phyloP scores from a whole-genome alignment of 2,329 filamentous ascomycete genomes.

The Fusarium albosuccineum region DNA sequence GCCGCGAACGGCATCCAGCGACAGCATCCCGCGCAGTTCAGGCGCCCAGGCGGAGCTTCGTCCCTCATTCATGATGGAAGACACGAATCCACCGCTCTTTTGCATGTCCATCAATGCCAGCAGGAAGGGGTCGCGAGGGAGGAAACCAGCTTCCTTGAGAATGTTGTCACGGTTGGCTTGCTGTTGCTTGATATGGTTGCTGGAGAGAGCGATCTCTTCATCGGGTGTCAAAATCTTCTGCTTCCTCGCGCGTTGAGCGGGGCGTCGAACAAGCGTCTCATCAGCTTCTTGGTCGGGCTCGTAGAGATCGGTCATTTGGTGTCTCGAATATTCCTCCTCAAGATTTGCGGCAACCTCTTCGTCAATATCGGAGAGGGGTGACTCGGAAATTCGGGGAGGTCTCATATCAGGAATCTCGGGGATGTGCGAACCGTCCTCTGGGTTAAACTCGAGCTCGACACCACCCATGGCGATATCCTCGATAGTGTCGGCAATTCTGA shows the following conservation, averaged over 20 bases:
- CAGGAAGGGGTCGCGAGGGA: slow-evolving; percentile 88
- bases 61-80: slow-evolving; percentile 85
- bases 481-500: slow-evolving; percentile 74
- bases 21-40: slow-evolving; percentile 92
- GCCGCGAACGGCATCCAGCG: slow-evolving; percentile 82
- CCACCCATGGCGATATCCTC: slow-evolving; percentile 72
- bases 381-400: slow-evolving; percentile 75
- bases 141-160: slow-evolving; percentile 82
- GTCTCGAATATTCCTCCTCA: slow-evolving; percentile 68
- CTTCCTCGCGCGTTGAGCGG: slow-evolving; percentile 79
- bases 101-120: slow-evolving; percentile 93
- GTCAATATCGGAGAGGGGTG: slow-evolving; percentile 77
- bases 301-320: slow-evolving; percentile 70
- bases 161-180: slow-evolving; percentile 90
- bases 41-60: slow-evolving; percentile 87
- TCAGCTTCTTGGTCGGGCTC: slow-evolving; percentile 71
- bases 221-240: slow-evolving; percentile 88
- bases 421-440: slow-evolving; percentile 70
- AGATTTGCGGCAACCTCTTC: slow-evolving; percentile 71
- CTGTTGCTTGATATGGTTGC: slow-evolving; percentile 84
- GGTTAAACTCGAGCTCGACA: slow-evolving; percentile 74
- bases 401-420: slow-evolving; percentile 64
- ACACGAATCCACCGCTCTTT: slow-evolving; percentile 89
- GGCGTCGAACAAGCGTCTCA: slow-evolving; percentile 71
- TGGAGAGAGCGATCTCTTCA: slow-evolving; percentile 81